phyloP scores from a whole-genome alignment of 1,284 basidiomycete genomes.

The Psilocybe mexicana region DNA sequence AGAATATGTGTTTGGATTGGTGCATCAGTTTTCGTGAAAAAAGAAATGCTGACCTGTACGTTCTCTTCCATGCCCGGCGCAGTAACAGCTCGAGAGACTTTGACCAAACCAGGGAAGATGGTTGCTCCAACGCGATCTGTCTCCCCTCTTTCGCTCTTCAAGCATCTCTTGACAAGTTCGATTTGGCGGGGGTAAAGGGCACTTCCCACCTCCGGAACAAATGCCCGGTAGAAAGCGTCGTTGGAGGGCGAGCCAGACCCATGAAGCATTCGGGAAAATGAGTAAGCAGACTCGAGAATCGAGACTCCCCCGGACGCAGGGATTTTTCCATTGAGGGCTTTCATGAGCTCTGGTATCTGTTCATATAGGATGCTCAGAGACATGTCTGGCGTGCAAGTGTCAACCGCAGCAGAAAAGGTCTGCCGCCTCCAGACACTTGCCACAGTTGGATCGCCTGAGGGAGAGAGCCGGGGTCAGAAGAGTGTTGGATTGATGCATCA shows the following conservation, averaged over 20 bases:
- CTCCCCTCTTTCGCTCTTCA: slow-evolving; percentile 70
- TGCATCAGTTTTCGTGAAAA: not conserved
- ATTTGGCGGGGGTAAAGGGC: slow-evolving; percentile 67
- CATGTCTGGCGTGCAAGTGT: slow-evolving; percentile 69
- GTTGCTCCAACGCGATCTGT: slow-evolving; percentile 74
- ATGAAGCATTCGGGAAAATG: slow-evolving; percentile 82
- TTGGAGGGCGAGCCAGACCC: slow-evolving; percentile 60
- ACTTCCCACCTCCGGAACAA: slow-evolving; percentile 76
- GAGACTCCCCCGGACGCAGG: slow-evolving; percentile 44
- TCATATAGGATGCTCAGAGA: slow-evolving; percentile 63
- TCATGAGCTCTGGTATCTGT: slow-evolving; percentile 61
- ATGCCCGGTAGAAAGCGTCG: slow-evolving; percentile 80
- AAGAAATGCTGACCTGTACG: slow-evolving; percentile 42
- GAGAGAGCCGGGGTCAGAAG: not conserved
- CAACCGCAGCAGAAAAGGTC: slow-evolving; percentile 81
- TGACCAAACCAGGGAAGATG: slow-evolving; percentile 82
- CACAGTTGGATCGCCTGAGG: slow-evolving; percentile 72
- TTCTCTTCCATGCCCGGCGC: slow-evolving; percentile 45
- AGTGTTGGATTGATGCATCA: not conserved
- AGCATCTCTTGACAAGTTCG: slow-evolving; percentile 77
- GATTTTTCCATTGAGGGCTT: slow-evolving; percentile 46
- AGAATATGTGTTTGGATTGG: slow-evolving; percentile 2
- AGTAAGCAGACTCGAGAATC: slow-evolving; percentile 68
- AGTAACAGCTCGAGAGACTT: slow-evolving; percentile 54
- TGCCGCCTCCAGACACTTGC: slow-evolving; percentile 84